Percentiles rank a stretch among this genome's conserved stretches.
phyloP scores from a whole-genome alignment of 305 asterid genomes.

The Fraxinus paxiana region DNA sequence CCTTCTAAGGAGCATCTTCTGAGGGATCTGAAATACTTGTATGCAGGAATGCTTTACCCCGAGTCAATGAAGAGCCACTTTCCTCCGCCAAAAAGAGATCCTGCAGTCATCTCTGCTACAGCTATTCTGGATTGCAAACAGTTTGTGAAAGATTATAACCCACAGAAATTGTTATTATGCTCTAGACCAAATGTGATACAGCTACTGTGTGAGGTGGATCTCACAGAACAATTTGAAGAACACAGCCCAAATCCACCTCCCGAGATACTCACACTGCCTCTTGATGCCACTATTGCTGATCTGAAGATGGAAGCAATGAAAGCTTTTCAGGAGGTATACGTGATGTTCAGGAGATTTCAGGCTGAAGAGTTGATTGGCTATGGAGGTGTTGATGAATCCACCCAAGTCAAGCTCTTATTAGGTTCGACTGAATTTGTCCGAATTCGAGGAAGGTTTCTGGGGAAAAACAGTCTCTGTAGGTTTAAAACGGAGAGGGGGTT shows the following conservation, averaged over 20 bases:
- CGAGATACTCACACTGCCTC: constrained; percentile 56
- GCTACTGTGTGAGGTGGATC: constrained; percentile 73
- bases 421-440: constrained; percentile 58
- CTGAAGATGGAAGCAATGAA: constrained; percentile 73
- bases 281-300: constrained; percentile 74
- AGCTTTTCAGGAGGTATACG: constrained; percentile 72
- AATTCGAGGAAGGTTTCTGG: constrained; percentile 54
- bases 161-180: constrained; percentile 32
- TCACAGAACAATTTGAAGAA: constrained; percentile 50
- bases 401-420: constrained; percentile 69
- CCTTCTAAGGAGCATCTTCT: constrained; percentile 62
- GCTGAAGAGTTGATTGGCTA: constrained; percentile 80
- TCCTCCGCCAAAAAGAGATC: constrained; percentile 40
- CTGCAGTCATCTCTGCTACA: constrained; percentile 44
- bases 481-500: constrained; percentile 80
- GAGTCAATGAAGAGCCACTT: constrained; percentile 41
- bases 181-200: constrained; percentile 44
- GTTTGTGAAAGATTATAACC: constrained; percentile 70
- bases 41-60: constrained; percentile 71
- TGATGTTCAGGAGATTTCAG: constrained; percentile 71
- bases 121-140: constrained; percentile 85
- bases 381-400: constrained; percentile 63
- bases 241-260: constrained; percentile 58
- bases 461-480: constrained; percentile 54
- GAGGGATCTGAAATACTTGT: constrained; percentile 61